Conservation (phyloP, 2,329 filamentous ascomycete species). For the Furcasterigmium sp. region DNA sequence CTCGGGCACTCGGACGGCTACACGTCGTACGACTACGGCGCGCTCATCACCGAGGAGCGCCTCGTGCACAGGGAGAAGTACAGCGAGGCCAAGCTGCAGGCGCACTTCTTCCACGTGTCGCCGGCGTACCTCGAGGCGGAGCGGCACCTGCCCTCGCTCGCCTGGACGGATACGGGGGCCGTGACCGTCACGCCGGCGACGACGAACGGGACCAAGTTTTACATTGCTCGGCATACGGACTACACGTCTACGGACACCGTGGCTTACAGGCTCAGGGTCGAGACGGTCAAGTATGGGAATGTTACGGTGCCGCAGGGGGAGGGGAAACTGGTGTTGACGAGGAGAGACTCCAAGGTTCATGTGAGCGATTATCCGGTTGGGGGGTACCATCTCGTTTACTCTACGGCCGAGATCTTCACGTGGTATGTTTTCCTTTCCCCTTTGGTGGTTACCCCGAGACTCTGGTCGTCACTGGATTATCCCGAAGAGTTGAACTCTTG, state of each 20-base stretch:
- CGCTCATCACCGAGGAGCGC: slow-evolving; percentile 58
- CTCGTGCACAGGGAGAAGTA: slow-evolving; percentile 65
- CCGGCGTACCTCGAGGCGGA: slow-evolving; percentile 59
- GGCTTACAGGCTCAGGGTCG: slow-evolving; percentile 54
- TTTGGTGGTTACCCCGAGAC: too few species aligned
- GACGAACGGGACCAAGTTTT: slow-evolving; percentile 45
- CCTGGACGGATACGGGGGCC: slow-evolving; percentile 29
- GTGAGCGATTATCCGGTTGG: slow-evolving; percentile 60
- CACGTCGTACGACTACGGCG: slow-evolving; percentile 43
- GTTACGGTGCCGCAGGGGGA: slow-evolving; percentile 51
- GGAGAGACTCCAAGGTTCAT: slow-evolving; percentile 58
- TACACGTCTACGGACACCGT: slow-evolving; percentile 52
- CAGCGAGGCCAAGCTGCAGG: slow-evolving; percentile 65
- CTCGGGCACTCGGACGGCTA: slow-evolving; percentile 59
- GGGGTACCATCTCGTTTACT: slow-evolving; percentile 54
- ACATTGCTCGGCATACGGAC: slow-evolving; percentile 57
- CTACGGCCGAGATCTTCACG: slow-evolving; percentile 60
- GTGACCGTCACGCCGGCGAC: slow-evolving; percentile 56
- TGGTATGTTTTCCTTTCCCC: slow-evolving; percentile 30
- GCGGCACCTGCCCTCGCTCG: slow-evolving; percentile 23
- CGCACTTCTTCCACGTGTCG: slow-evolving; percentile 64
- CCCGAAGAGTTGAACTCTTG: too few species aligned
- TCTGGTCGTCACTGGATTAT: too few species aligned
- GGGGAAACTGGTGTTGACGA: slow-evolving; percentile 46
- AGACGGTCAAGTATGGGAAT: slow-evolving; percentile 42